Conservation (phyloP, 306 rosid genomes). For the Chamaecrista fasciculata region DNA sequence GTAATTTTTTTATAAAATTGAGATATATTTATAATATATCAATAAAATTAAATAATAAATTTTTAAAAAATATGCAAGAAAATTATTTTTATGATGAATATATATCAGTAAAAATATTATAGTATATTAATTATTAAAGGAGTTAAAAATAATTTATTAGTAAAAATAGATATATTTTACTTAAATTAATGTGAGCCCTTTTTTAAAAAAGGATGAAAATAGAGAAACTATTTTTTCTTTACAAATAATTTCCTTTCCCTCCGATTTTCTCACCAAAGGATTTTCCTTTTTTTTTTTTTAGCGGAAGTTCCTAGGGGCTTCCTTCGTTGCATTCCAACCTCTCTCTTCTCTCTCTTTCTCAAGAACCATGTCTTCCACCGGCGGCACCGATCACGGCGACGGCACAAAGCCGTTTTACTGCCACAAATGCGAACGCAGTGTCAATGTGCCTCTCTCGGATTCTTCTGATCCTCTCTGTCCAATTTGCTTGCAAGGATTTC, state of each 20-base stretch:
- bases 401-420: conserved; percentile 54
- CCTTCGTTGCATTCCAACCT: background rate
- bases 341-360: background rate
- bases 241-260: background rate
- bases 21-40: too few relatives aligned
- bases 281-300: background rate
- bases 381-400: conserved; percentile 31
- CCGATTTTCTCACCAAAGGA: background rate
- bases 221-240: background rate
- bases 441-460: conserved; percentile 40
- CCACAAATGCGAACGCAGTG: conserved; percentile 56
- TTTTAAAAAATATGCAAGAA: too few relatives aligned
- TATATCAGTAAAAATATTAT: too few relatives aligned
- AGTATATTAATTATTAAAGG: too few relatives aligned
- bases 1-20: too few relatives aligned
- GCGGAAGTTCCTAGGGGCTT: background rate
- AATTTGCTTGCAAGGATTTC: conserved; percentile 61
- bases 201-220: too few relatives aligned
- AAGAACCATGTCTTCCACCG: conserved; percentile 59
- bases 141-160: too few relatives aligned
- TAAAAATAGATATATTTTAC: too few relatives aligned
- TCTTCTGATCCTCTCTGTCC: conserved; percentile 77
- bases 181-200: too few relatives aligned
- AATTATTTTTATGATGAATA: too few relatives aligned
- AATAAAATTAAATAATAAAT: too few relatives aligned